phyloP scores from a whole-genome alignment of 2,329 filamentous ascomycete genomes.

The Pseudopyricularia javanii region DNA sequence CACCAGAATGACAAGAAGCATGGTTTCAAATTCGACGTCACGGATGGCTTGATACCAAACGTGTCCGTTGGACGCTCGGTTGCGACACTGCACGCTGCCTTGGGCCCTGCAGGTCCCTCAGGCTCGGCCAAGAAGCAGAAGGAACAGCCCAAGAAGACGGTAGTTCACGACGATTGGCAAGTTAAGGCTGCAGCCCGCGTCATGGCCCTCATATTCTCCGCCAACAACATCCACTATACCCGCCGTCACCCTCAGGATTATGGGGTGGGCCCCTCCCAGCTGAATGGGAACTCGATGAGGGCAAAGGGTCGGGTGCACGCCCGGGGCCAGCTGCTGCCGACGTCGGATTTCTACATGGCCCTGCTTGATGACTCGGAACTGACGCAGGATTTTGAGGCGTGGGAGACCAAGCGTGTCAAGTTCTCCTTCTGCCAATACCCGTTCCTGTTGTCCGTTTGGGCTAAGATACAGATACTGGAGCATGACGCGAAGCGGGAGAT shows the following conservation, averaged over 20 bases:
- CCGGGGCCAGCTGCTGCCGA: constrained; percentile 59
- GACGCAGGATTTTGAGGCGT: constrained; percentile 73
- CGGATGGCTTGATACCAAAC: constrained; percentile 58
- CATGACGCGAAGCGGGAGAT: constrained; percentile 82
- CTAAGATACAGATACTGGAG: constrained; percentile 83
- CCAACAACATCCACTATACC: constrained; percentile 49
- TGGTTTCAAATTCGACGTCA: constrained; percentile 46
- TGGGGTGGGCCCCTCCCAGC: not conserved
- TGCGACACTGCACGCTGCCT: constrained; percentile 66
- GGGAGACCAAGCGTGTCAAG: constrained; percentile 62
- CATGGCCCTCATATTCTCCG: constrained; percentile 69
- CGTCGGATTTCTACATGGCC: constrained; percentile 79
- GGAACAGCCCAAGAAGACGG: constrained; percentile 40
- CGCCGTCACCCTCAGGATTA: constrained; percentile 13
- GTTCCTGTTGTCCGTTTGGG: constrained; percentile 82
- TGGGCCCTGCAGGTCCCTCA: constrained; percentile 32
- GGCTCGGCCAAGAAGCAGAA: constrained; percentile 33
- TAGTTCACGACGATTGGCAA: constrained; percentile 82
- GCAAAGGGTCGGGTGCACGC: constrained; percentile 27
- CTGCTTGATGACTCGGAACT: constrained; percentile 79
- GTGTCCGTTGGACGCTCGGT: constrained; percentile 55
- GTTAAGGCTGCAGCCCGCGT: constrained; percentile 69
- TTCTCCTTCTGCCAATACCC: constrained; percentile 91
- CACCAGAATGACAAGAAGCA: constrained; percentile 58
- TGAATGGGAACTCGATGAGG: constrained; percentile 13